Percentiles rank a stretch among this genome's conserved stretches.
Evolutionary conservation across 129 eudicot species (phyloP).

Genomic region (Tagetes erecta): DNA sequence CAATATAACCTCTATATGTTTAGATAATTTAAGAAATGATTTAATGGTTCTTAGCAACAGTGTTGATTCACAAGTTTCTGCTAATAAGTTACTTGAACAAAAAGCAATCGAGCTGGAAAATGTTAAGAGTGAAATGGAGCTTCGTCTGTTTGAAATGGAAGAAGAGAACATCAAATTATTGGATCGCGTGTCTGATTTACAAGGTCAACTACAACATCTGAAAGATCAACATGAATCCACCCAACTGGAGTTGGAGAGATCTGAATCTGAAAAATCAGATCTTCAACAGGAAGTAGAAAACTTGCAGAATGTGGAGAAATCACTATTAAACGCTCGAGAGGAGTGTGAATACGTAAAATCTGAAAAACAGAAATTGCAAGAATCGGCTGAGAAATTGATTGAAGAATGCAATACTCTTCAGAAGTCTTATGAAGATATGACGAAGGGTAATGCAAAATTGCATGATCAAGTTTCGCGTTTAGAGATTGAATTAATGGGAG

Average conservation of each 20-base stretch:
- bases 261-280: constrained; percentile 33
- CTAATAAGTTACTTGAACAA: constrained; percentile 50
- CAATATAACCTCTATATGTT: constrained; percentile 51
- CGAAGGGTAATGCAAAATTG: constrained; percentile 42
- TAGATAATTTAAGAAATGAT: constrained; percentile 57
- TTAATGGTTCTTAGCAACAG: constrained; percentile 47
- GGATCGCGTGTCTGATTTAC: constrained; percentile 41
- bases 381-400: constrained; percentile 44
- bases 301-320: constrained; percentile 35
- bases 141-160: constrained; percentile 42
- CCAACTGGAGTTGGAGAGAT: constrained; percentile 39
- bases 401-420: constrained; percentile 47
- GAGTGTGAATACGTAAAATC: constrained; percentile 47
- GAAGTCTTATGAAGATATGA: constrained; percentile 53
- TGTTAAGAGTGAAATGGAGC: constrained; percentile 46
- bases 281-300: constrained; percentile 58
- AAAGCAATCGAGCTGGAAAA: constrained; percentile 49
- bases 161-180: constrained; percentile 50
- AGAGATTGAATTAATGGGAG: constrained; percentile 49
- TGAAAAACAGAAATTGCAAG: constrained; percentile 52
- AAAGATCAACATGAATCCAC: constrained; percentile 36
- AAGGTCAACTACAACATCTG: constrained; percentile 41
- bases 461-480: constrained; percentile 32
- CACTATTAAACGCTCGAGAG: constrained; percentile 42
- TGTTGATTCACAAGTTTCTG: constrained; percentile 61